phyloP scores from a whole-genome alignment of 768 basidiomycete genomes.

The Tricholoma hemisulphureum region DNA sequence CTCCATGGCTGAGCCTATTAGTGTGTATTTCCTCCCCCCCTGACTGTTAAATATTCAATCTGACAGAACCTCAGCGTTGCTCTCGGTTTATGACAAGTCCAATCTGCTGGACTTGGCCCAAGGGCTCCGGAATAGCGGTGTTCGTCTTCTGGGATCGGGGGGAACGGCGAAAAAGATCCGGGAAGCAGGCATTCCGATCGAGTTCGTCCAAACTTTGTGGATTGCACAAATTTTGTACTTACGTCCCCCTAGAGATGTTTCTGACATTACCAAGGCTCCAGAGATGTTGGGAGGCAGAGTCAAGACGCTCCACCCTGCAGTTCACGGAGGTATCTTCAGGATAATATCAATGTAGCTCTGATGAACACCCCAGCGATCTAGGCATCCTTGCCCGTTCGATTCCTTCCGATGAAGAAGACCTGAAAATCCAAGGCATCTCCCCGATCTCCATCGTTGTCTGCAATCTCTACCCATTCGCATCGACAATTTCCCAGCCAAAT shows the following conservation, averaged over 20 bases:
- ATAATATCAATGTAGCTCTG: conserved; percentile 1
- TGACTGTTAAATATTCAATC: not conserved
- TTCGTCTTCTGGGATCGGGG: conserved; percentile 90
- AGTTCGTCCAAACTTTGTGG: conserved; percentile 51
- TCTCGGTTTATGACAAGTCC: conserved; percentile 97
- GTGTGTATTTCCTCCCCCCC: not conserved
- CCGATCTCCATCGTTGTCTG: conserved; percentile 97
- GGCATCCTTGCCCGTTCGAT: conserved; percentile 94
- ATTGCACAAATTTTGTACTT: conserved; percentile 2
- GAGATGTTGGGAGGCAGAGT: conserved; percentile 99
- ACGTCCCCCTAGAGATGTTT: conserved; percentile 75
- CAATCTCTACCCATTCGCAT: conserved; percentile 97
- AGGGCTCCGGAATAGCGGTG: conserved; percentile 77
- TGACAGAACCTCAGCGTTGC: conserved; percentile 54
- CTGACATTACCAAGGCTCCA: conserved; percentile 94
- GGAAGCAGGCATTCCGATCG: conserved; percentile 86
- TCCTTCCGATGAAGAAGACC: conserved; percentile 85
- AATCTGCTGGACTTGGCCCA: conserved; percentile 85
- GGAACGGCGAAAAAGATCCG: conserved; percentile 98
- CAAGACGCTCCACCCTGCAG: conserved; percentile 96
- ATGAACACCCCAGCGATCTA: conserved; percentile 27
- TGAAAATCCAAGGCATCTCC: conserved; percentile 78
- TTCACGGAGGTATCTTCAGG: conserved; percentile 78
- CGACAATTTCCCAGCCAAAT: conserved; percentile 82
- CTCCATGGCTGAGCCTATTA: not conserved